A percentile compares a stretch with the other conserved stretches of the same genome.
Evolutionary conservation across 1,284 basidiomycete genomes (phyloP).

Genomic region (Neonothopanus nambi): DNA sequence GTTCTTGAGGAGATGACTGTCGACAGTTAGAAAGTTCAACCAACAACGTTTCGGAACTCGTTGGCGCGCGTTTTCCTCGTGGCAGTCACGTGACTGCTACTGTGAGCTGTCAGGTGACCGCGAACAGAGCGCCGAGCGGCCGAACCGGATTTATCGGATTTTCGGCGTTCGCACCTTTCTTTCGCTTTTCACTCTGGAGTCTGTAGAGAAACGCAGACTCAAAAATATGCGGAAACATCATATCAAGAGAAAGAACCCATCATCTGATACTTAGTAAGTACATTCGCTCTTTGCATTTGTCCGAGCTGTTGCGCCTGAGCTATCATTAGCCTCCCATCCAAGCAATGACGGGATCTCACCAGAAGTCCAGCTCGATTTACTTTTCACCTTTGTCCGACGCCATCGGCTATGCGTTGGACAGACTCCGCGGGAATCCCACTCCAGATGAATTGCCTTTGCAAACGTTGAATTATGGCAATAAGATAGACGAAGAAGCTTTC

Average conservation of each 20-base stretch:
- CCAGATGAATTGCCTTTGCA: no score
- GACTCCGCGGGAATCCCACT: no score
- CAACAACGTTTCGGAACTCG: neutral
- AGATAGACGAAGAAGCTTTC: no score
- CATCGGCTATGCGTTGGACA: no score
- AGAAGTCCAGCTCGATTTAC: no score
- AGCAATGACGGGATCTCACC: no score
- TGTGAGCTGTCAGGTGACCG: conserved; percentile 12
- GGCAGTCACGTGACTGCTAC: neutral
- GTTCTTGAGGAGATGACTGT: conserved; percentile 2
- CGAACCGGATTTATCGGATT: no score
- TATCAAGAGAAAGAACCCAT: neutral
- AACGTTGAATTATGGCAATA: no score
- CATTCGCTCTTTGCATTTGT: neutral
- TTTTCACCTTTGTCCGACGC: no score
- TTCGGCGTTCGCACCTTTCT: neutral
- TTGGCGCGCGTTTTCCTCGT: conserved; percentile 3
- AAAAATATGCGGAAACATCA: neutral
- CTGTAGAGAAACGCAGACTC: neutral
- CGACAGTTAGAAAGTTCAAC: neutral
- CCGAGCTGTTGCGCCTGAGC: no score
- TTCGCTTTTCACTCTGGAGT: neutral
- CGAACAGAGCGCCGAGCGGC: neutral
- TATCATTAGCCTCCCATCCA: no score
- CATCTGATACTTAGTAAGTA: neutral